Conservation (phyloP, 495 filamentous ascomycete species). For the Oleoguttula mirabilis region DNA sequence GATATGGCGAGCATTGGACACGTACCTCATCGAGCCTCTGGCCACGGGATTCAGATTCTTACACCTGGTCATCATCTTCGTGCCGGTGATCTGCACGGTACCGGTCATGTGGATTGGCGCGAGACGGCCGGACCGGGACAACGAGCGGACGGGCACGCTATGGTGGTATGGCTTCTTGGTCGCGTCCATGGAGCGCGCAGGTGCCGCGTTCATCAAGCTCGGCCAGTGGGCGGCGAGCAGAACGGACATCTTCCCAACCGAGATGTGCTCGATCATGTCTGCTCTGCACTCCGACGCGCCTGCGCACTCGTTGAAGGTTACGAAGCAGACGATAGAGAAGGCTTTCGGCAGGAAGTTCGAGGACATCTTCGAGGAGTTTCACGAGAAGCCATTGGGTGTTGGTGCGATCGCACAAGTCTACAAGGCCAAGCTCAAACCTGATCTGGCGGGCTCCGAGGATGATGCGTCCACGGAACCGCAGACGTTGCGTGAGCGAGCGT, state of each 20-base stretch:
- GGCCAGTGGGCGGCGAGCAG: conserved; percentile 98
- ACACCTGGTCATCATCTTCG: conserved; percentile 75
- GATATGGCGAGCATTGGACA: conserved; percentile 51
- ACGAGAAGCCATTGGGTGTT: conserved; percentile 80
- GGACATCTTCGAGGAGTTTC: conserved; percentile 94
- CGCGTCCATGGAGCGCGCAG: conserved; percentile 79
- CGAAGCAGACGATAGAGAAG: conserved; percentile 61
- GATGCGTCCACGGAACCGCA: conserved; percentile 36
- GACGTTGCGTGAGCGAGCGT: conserved; percentile 54
- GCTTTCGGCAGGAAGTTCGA: conserved; percentile 76
- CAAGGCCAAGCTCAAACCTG: conserved; percentile 79
- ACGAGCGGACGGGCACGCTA: conserved; percentile 64
- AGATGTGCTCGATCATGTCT: conserved; percentile 89
- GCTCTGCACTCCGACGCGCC: conserved; percentile 89
- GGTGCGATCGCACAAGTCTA: conserved; percentile 98
- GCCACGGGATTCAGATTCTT: conserved; percentile 79
- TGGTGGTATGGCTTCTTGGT: conserved; percentile 96
- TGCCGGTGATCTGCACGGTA: conserved; percentile 70
- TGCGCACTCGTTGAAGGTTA: conserved; percentile 71
- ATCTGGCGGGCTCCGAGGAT: conserved; percentile 53
- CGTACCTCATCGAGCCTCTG: conserved; percentile 71
- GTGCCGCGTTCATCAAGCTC: conserved; percentile 97
- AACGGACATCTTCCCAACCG: conserved; percentile 91
- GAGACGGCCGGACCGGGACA: conserved; percentile 44
- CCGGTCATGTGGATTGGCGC: conserved; percentile 71